Conservation (phyloP, 208 protist species). For the Strigomonas culicis region DNA sequence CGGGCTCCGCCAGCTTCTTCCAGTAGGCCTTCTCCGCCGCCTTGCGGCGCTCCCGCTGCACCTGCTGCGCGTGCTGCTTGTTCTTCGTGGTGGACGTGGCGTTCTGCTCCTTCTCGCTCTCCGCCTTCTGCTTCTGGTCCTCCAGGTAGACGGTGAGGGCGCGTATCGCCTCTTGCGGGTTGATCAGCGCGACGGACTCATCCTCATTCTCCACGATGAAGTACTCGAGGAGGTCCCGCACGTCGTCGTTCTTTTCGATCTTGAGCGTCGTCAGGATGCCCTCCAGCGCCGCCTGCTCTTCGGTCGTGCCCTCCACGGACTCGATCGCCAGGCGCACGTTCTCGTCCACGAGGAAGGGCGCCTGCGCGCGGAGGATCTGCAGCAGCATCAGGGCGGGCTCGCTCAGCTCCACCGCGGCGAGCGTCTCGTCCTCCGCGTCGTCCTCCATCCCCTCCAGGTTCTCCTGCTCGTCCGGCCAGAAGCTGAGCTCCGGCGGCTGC, state of each 20-base stretch:
- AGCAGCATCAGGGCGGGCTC: slow-evolving; percentile 82
- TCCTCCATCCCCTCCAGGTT: slow-evolving; percentile 33
- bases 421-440: slow-evolving; percentile 34
- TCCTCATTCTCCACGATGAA: slow-evolving; percentile 73
- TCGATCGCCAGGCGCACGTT: slow-evolving; percentile 68
- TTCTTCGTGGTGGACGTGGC: slow-evolving; percentile 10
- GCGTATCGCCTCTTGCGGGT: slow-evolving; percentile 79
- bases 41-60: slow-evolving; percentile 29
- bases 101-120: slow-evolving; percentile 12
- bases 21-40: slow-evolving; percentile 83
- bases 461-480: slow-evolving; percentile 64
- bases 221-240: slow-evolving; percentile 88
- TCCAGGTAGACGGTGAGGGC: slow-evolving; percentile 85
- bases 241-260: slow-evolving; percentile 79
- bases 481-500: slow-evolving; percentile 77
- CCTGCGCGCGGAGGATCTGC: slow-evolving; percentile 81
- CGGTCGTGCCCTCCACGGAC: slow-evolving; percentile 60
- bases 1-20: slow-evolving; percentile 68
- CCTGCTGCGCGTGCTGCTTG: slow-evolving; percentile 31
- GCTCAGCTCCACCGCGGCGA: slow-evolving; percentile 62
- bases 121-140: slow-evolving; percentile 21
- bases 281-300: slow-evolving; percentile 86
- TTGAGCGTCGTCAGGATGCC: slow-evolving; percentile 92
- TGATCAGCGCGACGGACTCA: slow-evolving; percentile 64
- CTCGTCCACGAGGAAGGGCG: slow-evolving; percentile 85